These are phyloP conservation scores for Leccinellum luteum DNA, from an alignment of 768 basidiomycete species.

Conservation along the genomic window DNA sequence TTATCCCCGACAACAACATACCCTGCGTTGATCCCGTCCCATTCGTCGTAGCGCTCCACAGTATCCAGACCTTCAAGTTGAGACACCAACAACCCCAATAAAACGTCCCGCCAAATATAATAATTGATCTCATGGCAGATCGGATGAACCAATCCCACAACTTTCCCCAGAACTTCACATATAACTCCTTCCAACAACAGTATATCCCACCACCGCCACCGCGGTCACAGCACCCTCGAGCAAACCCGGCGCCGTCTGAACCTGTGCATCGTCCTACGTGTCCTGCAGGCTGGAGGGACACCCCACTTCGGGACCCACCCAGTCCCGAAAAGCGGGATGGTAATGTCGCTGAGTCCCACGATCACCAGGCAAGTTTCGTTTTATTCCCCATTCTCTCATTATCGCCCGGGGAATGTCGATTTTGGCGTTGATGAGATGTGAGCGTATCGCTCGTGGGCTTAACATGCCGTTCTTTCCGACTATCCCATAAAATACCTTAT, in stretches of 20 bases:
- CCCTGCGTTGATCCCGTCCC: conserved; percentile 18
- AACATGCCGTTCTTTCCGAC: conserved; percentile 18
- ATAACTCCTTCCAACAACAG: conserved; percentile 40
- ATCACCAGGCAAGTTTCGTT: conserved; percentile 44
- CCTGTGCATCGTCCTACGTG: conserved; percentile 40
- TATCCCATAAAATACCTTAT: conserved; percentile 10
- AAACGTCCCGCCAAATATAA: conserved; percentile 16
- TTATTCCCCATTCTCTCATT: conserved; percentile 12
- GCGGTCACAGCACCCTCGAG: conserved; percentile 41
- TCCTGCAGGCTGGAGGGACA: not conserved
- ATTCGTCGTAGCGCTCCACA: conserved; percentile 25
- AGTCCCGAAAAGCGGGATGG: conserved; percentile 41
- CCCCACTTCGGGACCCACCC: conserved; percentile 35
- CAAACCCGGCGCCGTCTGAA: conserved; percentile 40
- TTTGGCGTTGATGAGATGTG: conserved; percentile 8
- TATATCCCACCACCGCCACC: conserved; percentile 43
- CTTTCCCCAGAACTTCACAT: conserved; percentile 44
- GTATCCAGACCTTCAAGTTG: conserved; percentile 16
- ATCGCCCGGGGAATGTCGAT: conserved; percentile 14
- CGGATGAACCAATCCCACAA: conserved; percentile 30
- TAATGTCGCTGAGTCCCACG: conserved; percentile 34
- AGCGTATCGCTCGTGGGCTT: conserved; percentile 9
- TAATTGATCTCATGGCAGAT: conserved; percentile 56
- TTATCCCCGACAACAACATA: conserved; percentile 25
- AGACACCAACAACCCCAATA: conserved; percentile 28